Percentiles rank a stretch among this genome's conserved stretches.
Evolutionary conservation across 2,329 filamentous ascomycete species (phyloP).

Genomic region (Pseudogymnoascus sp.): DNA sequence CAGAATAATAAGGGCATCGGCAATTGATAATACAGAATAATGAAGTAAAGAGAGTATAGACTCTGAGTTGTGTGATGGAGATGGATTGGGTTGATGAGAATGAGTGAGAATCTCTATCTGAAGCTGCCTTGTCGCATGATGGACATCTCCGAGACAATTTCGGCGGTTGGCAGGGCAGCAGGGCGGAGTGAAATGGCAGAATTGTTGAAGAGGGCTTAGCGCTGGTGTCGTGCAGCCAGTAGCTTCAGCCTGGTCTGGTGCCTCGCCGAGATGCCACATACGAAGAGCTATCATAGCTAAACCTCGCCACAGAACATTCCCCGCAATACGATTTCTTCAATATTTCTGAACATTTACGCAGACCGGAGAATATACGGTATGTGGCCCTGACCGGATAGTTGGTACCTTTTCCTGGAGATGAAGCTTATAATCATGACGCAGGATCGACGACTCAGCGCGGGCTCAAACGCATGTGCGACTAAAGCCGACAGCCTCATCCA

Average conservation of each 20-base stretch:
- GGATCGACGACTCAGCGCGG: neutral
- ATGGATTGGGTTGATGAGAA: neutral
- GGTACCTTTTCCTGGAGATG: neutral
- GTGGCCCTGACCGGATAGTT: neutral
- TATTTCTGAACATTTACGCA: neutral
- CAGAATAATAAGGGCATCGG: neutral
- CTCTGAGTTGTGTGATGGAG: neutral
- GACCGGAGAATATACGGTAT: neutral
- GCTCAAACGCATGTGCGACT: neutral
- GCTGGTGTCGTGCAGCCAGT: neutral
- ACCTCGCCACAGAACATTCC: neutral
- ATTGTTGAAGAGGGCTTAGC: neutral
- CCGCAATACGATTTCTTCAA: neutral
- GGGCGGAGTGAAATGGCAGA: neutral
- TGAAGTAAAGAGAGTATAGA: constrained; percentile 21
- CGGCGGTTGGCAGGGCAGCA: neutral
- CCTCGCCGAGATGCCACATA: neutral
- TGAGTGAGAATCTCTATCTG: neutral
- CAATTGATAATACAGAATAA: constrained; percentile 22
- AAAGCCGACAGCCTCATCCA: neutral
- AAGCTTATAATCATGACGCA: neutral
- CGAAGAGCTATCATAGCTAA: neutral
- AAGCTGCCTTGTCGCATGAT: neutral
- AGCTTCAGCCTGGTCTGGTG: neutral
- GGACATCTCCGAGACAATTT: neutral